These are phyloP conservation scores for Dioscorea cayenensis DNA, from an alignment of 116 monocot species.

Conservation along the genomic window DNA sequence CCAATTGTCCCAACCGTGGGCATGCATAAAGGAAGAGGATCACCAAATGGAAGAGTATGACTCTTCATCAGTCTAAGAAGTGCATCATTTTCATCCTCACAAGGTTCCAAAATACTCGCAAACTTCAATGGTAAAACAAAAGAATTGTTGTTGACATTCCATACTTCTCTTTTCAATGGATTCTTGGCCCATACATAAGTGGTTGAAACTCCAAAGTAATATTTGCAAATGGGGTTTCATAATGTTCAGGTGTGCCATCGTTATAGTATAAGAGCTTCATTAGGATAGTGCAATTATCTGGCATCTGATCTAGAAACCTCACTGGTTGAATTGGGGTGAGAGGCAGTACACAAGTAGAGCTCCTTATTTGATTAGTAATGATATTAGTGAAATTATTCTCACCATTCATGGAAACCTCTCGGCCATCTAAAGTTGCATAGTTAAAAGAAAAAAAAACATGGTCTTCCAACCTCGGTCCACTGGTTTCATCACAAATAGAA, in stretches of 20 bases:
- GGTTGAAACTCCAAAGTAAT: not conserved
- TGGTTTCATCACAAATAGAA: not conserved
- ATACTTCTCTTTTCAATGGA: not conserved
- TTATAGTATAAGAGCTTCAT: not conserved
- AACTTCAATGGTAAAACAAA: not conserved
- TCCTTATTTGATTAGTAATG: no score
- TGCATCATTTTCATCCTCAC: not conserved
- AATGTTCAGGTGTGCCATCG: not conserved
- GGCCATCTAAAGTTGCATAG: no score
- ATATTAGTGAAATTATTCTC: no score
- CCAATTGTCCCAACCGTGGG: constrained; percentile 69
- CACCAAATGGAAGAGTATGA: constrained; percentile 60
- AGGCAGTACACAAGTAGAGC: no score
- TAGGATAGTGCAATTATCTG: no score
- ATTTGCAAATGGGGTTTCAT: not conserved
- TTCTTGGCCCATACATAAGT: not conserved
- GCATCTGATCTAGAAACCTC: no score
- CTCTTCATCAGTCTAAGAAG: constrained; percentile 58
- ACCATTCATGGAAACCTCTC: no score
- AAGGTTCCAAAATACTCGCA: not conserved
- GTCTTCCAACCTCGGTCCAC: no score
- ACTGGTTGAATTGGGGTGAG: no score
- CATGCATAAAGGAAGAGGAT: constrained; percentile 57
- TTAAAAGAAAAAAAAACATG: no score
- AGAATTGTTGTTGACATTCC: not conserved